Percentiles rank a stretch among this genome's conserved stretches.
phyloP scores from a whole-genome alignment of 2,329 filamentous ascomycete species.

The Calonectria pseudoturangicola region DNA sequence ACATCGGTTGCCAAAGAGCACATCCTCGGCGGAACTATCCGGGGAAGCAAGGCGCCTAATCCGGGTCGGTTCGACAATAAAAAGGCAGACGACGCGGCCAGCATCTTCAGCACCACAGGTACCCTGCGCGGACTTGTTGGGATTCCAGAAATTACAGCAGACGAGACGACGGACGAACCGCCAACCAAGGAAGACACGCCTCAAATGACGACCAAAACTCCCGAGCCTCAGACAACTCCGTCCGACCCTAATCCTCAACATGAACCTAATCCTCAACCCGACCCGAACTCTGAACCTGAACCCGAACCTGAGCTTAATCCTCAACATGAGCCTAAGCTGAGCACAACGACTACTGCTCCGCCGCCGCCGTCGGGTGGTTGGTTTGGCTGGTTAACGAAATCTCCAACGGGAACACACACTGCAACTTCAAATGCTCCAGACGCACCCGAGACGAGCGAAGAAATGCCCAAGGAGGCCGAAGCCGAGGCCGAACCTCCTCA shows the following conservation, averaged over 20 bases:
- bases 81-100: constrained; percentile 59
- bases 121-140: constrained; percentile 51
- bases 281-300: constrained; percentile 38
- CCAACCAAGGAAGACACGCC: constrained; percentile 40
- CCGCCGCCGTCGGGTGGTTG: constrained; percentile 67
- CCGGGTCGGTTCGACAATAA: constrained; percentile 71
- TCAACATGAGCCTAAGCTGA: constrained; percentile 25
- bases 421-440: constrained; percentile 16
- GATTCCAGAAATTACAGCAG: constrained; percentile 52
- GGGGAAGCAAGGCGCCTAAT: constrained; percentile 67
- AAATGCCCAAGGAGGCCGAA: constrained; percentile 41
- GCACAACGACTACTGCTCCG: constrained; percentile 34
- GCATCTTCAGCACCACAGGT: constrained; percentile 54
- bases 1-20: constrained; percentile 77
- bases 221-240: constrained; percentile 32
- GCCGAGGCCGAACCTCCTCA: constrained; percentile 44
- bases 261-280: constrained; percentile 5
- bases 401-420: constrained; percentile 52
- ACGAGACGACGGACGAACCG: constrained; percentile 46
- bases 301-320: constrained; percentile 17
- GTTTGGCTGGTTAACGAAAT: constrained; percentile 71
- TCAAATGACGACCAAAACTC: constrained; percentile 40
- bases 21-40: constrained; percentile 74
- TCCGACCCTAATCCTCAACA: neutral
- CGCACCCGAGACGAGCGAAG: constrained; percentile 29